Base-by-base conservation (phyloP, 179 eudicot genomes). In the Beta corolliflora region DNA sequence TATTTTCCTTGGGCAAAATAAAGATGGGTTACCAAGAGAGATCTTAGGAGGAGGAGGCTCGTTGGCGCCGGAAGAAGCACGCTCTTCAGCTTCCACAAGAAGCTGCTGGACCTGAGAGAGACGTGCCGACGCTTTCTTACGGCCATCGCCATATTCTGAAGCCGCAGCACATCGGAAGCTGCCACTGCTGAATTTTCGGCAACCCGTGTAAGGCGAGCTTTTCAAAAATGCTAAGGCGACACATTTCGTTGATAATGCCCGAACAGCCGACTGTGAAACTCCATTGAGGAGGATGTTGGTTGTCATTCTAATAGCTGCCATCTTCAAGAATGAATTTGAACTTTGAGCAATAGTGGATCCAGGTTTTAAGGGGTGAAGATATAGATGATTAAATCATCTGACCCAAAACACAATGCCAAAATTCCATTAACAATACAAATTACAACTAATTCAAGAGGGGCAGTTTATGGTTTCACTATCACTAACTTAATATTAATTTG, bases 41-140 rank as follows among this genome's bases (percentile, higher is more conserved):
- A 94, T 89, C 74, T 88, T 90, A 61, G 86, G 83, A n/a, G 98
- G 95, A 18, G 91, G 90, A 36, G 95, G 93, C 75, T 89, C 98
- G 54, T 86, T 81, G 31, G 84, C 89, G 21, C 91, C 96, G 41
- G 88, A 90, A 71, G 88, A 84, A 65, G 93, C 86, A 50, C 96
- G 89, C 83, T 93, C 93, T 73, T 91, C 87, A 1, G 98, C 95
- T 65, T 89, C 91, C 15, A 73, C 64, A 48, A 94, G 58, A 46
- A 93, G 83, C 83, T 91, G 90, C 84, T 93, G 93, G 16, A 94
- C 88, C 83, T 94, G 95, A 50, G 95, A 88, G 23, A 93, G 66
- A 71, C 97, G 87, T 54, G 98, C 78, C 81, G 98, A 86, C 52
- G 92, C 82, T 89, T 90, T 93, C 85, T 86, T 93, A 0, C 84